Conservation (phyloP, 306 rosid species). For the Quercus rubra region DNA sequence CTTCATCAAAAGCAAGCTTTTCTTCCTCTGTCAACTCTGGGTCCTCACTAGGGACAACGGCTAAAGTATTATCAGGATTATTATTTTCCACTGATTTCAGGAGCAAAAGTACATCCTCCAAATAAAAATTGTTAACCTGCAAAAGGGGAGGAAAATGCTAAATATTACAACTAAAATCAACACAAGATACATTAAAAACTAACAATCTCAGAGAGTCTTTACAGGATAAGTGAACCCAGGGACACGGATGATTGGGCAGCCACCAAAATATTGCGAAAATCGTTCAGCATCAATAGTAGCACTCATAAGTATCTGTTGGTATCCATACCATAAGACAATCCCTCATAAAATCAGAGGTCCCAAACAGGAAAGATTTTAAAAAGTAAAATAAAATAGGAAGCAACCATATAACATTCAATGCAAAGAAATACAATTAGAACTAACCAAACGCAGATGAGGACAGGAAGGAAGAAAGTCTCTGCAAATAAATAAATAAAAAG, state of each 20-base stretch:
- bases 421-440: conserved; percentile 25
- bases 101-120: conserved; percentile 86
- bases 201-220: conserved; percentile 25
- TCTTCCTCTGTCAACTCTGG: conserved; percentile 55
- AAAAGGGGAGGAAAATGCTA: conserved; percentile 6
- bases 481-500: conserved; percentile 30
- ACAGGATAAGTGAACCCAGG: conserved; percentile 98
- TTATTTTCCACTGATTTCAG: conserved; percentile 45
- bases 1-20: conserved; percentile 74
- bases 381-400: background rate
- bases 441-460: conserved; percentile 79
- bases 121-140: conserved; percentile 76
- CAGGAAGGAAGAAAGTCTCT: conserved; percentile 82
- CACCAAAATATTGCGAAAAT: conserved; percentile 90
- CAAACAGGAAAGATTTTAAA: background rate
- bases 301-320: conserved; percentile 84
- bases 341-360: background rate
- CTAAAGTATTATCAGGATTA: conserved; percentile 46
- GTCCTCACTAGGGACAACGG: conserved; percentile 26
- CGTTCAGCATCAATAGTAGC: conserved; percentile 84
- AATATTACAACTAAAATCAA: conserved; percentile 3
- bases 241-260: conserved; percentile 79
- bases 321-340: background rate
- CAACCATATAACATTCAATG: too few species aligned
- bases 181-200: conserved; percentile 9